These are phyloP conservation scores for Cutaneotrichosporon cavernicola DNA, from an alignment of 1,284 basidiomycete genomes.

Conservation along the genomic window DNA sequence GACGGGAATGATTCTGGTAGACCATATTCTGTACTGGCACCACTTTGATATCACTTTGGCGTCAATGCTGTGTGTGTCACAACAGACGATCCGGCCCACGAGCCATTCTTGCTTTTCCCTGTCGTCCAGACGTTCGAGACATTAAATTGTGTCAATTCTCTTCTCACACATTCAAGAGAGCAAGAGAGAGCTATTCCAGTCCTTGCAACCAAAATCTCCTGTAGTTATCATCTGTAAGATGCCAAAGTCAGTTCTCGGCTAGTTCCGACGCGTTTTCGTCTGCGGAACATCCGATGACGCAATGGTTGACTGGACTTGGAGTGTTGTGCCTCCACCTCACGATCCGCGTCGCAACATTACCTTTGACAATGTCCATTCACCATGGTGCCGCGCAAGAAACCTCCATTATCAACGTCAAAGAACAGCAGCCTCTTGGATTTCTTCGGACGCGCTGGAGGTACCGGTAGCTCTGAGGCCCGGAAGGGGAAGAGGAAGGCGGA, in stretches of 20 bases:
- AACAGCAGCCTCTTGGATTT: slow-evolving; percentile 31
- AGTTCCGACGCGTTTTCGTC: background rate
- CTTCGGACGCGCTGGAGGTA: slow-evolving; percentile 27
- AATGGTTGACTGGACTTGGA: background rate
- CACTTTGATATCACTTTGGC: too few relatives aligned
- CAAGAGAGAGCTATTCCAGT: too few relatives aligned
- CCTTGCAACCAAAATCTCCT: too few relatives aligned
- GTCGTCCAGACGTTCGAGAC: too few relatives aligned
- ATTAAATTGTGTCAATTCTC: too few relatives aligned
- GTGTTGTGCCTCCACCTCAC: background rate
- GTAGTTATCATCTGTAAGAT: too few relatives aligned
- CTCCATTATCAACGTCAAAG: background rate
- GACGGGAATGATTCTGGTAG: too few relatives aligned
- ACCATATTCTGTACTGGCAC: too few relatives aligned
- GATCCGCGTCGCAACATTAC: background rate
- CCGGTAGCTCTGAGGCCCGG: slow-evolving; percentile 6
- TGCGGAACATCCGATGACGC: background rate
- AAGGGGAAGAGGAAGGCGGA: slow-evolving; percentile 17
- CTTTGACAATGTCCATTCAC: slow-evolving; percentile 1
- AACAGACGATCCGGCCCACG: too few relatives aligned
- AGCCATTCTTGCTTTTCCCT: too few relatives aligned
- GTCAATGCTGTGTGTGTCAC: too few relatives aligned
- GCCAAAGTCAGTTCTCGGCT: background rate
- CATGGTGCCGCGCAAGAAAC: slow-evolving; percentile 13
- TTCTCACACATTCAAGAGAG: too few relatives aligned